phyloP scores from a whole-genome alignment of 2,329 filamentous ascomycete species.

The Aspergillus uvarum region DNA sequence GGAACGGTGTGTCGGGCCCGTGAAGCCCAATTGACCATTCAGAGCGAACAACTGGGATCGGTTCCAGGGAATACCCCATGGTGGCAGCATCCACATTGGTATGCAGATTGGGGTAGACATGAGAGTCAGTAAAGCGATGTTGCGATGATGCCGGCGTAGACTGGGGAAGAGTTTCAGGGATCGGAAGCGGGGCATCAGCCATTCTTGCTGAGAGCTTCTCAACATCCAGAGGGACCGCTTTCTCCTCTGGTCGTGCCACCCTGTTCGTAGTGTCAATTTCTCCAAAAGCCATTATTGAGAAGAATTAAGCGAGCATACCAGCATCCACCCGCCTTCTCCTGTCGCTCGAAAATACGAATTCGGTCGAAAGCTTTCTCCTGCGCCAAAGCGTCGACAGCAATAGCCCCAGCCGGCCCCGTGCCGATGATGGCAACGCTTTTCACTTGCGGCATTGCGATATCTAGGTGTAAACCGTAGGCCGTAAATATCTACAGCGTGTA shows the following conservation, averaged over 20 bases:
- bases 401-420: slow-evolving; percentile 60
- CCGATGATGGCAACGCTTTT: slow-evolving; percentile 60
- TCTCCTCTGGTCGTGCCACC: slow-evolving; percentile 35
- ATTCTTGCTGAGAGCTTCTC: slow-evolving; percentile 49
- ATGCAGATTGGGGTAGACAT: slow-evolving; percentile 63
- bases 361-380: slow-evolving; percentile 59
- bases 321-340: slow-evolving; percentile 59
- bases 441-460: slow-evolving; percentile 16
- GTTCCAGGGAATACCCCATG: slow-evolving; percentile 62
- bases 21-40: slow-evolving; percentile 49
- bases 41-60: slow-evolving; percentile 49
- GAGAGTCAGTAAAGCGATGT: slow-evolving; percentile 57
- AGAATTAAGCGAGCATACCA: slow-evolving; percentile 48
- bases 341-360: slow-evolving; percentile 63
- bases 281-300: neutral
- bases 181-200: slow-evolving; percentile 50
- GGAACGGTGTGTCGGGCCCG: slow-evolving; percentile 60
- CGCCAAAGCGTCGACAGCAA: slow-evolving; percentile 59
- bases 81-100: slow-evolving; percentile 61
- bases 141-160: slow-evolving; percentile 43
- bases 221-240: slow-evolving; percentile 48
- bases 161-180: slow-evolving; percentile 52
- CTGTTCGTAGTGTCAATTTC: slow-evolving; percentile 14
- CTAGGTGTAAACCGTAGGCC: neutral
- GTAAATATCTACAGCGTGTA: neutral